Evolutionary conservation across 2,329 filamentous ascomycete genomes (phyloP).

Genomic region (Trichoderma brevicompactum): DNA sequence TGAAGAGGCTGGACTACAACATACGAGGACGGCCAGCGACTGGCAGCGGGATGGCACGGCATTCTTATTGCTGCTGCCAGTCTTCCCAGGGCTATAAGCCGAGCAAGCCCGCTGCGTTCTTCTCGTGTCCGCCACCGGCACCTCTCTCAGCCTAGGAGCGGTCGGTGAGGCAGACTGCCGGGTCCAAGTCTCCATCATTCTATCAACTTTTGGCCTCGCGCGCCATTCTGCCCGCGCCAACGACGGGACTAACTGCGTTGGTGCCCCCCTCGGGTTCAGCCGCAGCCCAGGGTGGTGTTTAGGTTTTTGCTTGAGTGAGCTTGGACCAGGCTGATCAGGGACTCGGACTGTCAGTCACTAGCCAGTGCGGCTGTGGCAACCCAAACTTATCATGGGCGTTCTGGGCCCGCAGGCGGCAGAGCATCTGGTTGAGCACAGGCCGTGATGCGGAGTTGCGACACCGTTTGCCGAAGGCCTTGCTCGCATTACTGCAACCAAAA

Average conservation of each 20-base stretch:
- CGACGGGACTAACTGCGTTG: slow-evolving; percentile 9
- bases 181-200: neutral
- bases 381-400: slow-evolving; percentile 6
- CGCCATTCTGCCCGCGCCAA: slow-evolving; percentile 9
- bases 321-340: slow-evolving; percentile 25
- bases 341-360: slow-evolving; percentile 17
- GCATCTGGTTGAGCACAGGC: slow-evolving; percentile 14
- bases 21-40: neutral
- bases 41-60: slow-evolving; percentile 9
- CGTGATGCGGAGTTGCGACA: slow-evolving; percentile 22
- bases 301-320: slow-evolving; percentile 2
- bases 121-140: slow-evolving; percentile 24
- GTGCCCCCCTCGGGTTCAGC: slow-evolving; percentile 28
- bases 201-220: neutral
- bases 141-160: slow-evolving; percentile 23
- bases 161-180: slow-evolving; percentile 30
- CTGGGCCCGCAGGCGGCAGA: slow-evolving; percentile 5
- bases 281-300: slow-evolving; percentile 28
- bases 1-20: neutral
- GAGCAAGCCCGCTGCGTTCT: neutral
- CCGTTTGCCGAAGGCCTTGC: slow-evolving; percentile 20
- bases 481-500: neutral
- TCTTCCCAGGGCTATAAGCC: slow-evolving; percentile 1
- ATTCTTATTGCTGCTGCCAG: slow-evolving; percentile 22
- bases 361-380: slow-evolving; percentile 25